Conservation (phyloP, 345 rosid species). For the Syzygium jambos region DNA sequence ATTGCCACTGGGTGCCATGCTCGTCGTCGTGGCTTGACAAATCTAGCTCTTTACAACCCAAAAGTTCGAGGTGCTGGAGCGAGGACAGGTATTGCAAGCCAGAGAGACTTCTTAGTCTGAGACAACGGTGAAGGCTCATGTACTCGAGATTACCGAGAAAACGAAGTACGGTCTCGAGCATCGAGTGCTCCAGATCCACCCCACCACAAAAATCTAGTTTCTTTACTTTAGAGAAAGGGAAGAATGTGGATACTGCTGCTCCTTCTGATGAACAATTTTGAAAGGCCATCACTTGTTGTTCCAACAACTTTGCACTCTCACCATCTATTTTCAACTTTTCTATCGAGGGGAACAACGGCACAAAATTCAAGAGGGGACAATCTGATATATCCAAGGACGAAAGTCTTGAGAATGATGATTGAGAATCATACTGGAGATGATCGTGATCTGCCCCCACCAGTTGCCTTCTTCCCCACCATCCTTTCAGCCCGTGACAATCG, state of each 20-base stretch:
- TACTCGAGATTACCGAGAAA: background rate
- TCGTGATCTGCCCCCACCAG: background rate
- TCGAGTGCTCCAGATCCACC: background rate
- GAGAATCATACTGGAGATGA: background rate
- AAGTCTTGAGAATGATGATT: background rate
- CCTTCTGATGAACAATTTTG: background rate
- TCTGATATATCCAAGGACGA: fast-evolving
- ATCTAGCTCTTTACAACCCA: background rate
- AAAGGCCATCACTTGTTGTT: background rate
- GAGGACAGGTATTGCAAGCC: background rate
- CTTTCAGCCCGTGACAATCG: background rate
- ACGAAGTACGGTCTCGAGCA: background rate
- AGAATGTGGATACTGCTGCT: background rate
- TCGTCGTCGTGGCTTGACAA: background rate
- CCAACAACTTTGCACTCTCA: background rate
- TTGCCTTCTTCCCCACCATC: background rate
- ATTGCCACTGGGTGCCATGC: background rate
- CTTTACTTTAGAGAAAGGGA: background rate
- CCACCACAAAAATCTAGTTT: background rate
- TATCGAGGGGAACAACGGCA: background rate
- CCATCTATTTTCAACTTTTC: background rate
- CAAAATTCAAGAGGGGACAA: background rate
- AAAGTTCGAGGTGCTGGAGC: background rate
- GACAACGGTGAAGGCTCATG: background rate
- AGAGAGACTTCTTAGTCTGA: background rate